Conservation (phyloP, 305 asterid species). For the Fraxinus paxiana region DNA sequence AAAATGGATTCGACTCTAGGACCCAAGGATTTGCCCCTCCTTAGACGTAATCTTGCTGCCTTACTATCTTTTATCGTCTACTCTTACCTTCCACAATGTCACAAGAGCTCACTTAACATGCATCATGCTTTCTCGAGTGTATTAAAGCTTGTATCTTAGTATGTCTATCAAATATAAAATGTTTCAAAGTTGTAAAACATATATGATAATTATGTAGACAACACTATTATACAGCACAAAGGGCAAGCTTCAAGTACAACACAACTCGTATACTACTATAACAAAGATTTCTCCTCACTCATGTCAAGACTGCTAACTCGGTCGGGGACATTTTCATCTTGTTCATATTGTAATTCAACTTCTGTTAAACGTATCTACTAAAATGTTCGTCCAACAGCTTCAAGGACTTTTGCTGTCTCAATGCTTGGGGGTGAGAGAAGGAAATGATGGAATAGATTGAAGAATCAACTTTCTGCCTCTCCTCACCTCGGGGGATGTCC, state of each 20-base stretch:
- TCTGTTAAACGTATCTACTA: constrained; percentile 13
- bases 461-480: constrained; percentile 65
- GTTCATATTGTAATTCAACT: not conserved
- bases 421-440: constrained; percentile 54
- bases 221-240: not conserved
- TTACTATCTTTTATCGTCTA: not conserved
- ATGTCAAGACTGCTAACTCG: not conserved
- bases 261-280: not conserved
- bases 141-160: not conserved
- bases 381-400: not conserved
- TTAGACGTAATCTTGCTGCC: not conserved
- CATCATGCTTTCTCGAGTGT: not conserved
- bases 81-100: not conserved
- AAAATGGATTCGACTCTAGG: not conserved
- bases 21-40: not conserved
- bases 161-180: not conserved
- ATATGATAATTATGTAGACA: not conserved
- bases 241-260: not conserved
- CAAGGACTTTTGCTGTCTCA: constrained; percentile 25
- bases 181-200: not conserved
- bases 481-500: constrained; percentile 37
- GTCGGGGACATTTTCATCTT: not conserved
- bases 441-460: constrained; percentile 60
- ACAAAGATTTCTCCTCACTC: not conserved
- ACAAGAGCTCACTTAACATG: not conserved